Percentiles rank a stretch among this genome's conserved stretches.
Evolutionary conservation across 2,329 filamentous ascomycete species (phyloP).

Genomic region (Stemphylium lycopersici): DNA sequence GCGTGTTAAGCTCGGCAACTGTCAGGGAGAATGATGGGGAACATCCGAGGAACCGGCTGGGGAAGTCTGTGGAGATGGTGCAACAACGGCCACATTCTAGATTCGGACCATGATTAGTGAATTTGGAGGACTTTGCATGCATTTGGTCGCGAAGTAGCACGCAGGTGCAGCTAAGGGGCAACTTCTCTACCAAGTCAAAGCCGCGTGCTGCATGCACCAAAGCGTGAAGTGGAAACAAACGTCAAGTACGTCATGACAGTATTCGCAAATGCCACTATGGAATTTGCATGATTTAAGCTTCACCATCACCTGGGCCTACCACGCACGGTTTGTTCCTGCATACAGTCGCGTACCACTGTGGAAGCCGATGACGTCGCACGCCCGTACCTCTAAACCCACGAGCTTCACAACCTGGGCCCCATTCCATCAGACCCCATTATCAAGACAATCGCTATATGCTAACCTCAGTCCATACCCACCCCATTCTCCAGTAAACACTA

Average conservation of each 20-base stretch:
- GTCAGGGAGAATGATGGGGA: constrained; percentile 20
- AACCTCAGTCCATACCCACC: not conserved
- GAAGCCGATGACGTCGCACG: constrained; percentile 34
- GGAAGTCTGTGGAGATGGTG: constrained; percentile 6
- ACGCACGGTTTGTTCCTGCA: constrained; percentile 4
- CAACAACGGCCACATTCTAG: not conserved
- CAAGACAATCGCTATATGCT: not conserved
- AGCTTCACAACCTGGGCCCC: constrained; percentile 2
- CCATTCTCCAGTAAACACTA: not conserved
- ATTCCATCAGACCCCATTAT: not conserved
- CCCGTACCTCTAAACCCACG: constrained; percentile 17
- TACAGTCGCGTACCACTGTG: constrained; percentile 1
- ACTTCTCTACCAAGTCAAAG: not conserved
- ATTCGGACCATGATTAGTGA: not conserved
- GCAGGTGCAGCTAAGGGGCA: not conserved
- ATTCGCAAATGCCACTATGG: not conserved
- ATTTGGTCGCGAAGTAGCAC: not conserved
- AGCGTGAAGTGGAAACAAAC: not conserved
- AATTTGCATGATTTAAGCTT: not conserved
- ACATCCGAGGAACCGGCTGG: constrained; percentile 32
- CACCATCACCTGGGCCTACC: not conserved
- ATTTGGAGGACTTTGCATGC: not conserved
- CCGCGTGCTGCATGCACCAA: constrained; percentile 6
- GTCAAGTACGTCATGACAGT: constrained; percentile 10
- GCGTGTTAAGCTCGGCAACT: constrained; percentile 40